A percentile compares a stretch with the other conserved stretches of the same genome.
Evolutionary conservation across 2,329 filamentous ascomycete species (phyloP).

Genomic region (Xylaria hypoxylon): DNA sequence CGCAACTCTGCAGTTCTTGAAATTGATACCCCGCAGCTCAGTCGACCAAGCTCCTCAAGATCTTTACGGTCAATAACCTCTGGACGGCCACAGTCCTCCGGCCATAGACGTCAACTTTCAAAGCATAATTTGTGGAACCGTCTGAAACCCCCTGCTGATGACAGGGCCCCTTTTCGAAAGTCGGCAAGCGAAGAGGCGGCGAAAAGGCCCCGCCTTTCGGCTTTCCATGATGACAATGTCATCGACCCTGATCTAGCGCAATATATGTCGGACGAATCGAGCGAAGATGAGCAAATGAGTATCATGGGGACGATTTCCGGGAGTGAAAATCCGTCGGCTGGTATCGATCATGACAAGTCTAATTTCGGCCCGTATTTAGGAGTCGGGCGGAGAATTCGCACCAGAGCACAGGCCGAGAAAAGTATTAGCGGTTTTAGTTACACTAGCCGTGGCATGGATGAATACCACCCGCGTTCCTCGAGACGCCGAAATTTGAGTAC

Average conservation of each 20-base stretch:
- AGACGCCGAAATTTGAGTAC: conserved; percentile 87
- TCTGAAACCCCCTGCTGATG: conserved; percentile 77
- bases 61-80: conserved; percentile 81
- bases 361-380: conserved; percentile 79
- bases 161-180: conserved; percentile 88
- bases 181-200: conserved; percentile 73
- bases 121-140: conserved; percentile 85
- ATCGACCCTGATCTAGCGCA: conserved; percentile 96
- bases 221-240: conserved; percentile 98
- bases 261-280: conserved; percentile 96
- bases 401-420: conserved; percentile 76
- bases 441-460: conserved; percentile 75
- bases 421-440: conserved; percentile 78
- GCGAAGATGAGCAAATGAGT: conserved; percentile 90
- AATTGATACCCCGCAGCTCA: conserved; percentile 84
- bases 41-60: conserved; percentile 91
- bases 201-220: conserved; percentile 77
- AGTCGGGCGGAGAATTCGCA: conserved; percentile 79
- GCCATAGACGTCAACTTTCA: conserved; percentile 87
- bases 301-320: conserved; percentile 82
- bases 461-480: conserved; percentile 70
- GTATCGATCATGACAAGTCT: conserved; percentile 78
- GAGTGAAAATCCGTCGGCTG: conserved; percentile 71
- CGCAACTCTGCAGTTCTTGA: conserved; percentile 90
- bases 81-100: conserved; percentile 78